Evolutionary conservation across 805 yeast genomes (phyloP), one percentile per base, ranked within the genome.

Genomic region (Metschnikowia lachancei): DNA sequence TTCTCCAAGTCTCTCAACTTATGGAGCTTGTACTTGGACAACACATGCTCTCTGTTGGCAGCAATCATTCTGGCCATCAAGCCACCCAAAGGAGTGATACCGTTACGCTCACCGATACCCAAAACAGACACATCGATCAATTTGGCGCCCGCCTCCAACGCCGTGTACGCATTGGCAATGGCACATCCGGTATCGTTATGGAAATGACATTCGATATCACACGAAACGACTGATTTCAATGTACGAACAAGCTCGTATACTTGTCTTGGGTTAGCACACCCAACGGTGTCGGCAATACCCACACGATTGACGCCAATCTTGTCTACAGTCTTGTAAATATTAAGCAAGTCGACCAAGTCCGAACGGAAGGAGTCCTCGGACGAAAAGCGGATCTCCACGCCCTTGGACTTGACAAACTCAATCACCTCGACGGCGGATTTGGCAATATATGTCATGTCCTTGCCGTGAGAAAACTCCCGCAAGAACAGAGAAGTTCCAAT

Each of bases 131-230:
- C 96, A 70, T 92, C 99, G 56, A 92, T 87, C 60, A 91, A 80
- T 63, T 82, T 83, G 57, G 99, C 99, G 62, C 99, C 99, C 45
- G 90, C 99, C 73, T 92, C 99, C 61, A 92, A 77, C 12, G 98
- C 98, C 47, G 97, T 89, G 80, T 94, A 94, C 29, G 99, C 97
- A 67, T 92, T 92, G 52, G 97, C 97, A 72, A 92, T 89, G 55
- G 99, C 97, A 76, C 98, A 94, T 53, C 99, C 99, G 29, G 99
- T 92, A 70, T 92, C 99, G 68, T 92, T 88, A 75, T 92, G 99
- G 87, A 92, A 94, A 70, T 92, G 99, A 69, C 97, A 88, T 75
- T 92, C 99, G 61, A 92, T 91, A 67, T 92, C 99, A 76, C 98
- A 92, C 31, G 87, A 84, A 41, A 92, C 98, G 41, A 92, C 96